Base-by-base conservation (phyloP, 2,329 filamentous ascomycete genomes). In the Ascochyta koolunga region DNA sequence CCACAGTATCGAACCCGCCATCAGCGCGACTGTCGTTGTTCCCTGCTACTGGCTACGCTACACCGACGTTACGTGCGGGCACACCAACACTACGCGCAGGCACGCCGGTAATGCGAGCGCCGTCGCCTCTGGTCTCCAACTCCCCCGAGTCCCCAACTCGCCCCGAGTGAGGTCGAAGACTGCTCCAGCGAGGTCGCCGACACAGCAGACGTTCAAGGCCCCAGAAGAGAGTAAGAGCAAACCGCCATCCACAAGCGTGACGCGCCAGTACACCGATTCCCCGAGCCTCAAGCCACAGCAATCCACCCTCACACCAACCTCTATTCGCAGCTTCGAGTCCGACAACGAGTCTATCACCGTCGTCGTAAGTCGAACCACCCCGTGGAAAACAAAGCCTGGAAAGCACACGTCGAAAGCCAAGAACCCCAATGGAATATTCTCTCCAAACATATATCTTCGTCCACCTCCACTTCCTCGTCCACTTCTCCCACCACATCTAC, bases 361-460 rank as follows among this genome's bases (percentile, higher is more conserved):
- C 25, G 64, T 64, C 9, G 66, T 65, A 15, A 64, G 58, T 8
- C 58, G 60, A 31, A 50, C 61, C 5, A 54, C 50, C 2, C 42
- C 65, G 53, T 50, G 16, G 35, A 54, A 19, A 27, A 40, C 18
- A 51, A 62, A 32, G 50, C 65, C 2, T 66, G 62, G 53, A 66
- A 59, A 27, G 46, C 66, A 2, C 65, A 59, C 16, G 42, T 67
- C 18, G 62, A 68, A 22, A 64, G 63, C 8, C 60, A 62, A 31
- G 68, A 72, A 47, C 69, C 70, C 7, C 60, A 68, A 42, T 71
- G 70, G 70, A 67, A 72, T 43, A 64, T 72, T 10, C 43, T 58
- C 54, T 49, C 48, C 57, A 24, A 70, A 42, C 59, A 15, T 52
- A 62, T 52, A 52, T 56, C 19, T 39, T 54, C 18, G 31, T 10